phyloP scores from a whole-genome alignment of 495 filamentous ascomycete species.

The Trichocladium uniseriatum region DNA sequence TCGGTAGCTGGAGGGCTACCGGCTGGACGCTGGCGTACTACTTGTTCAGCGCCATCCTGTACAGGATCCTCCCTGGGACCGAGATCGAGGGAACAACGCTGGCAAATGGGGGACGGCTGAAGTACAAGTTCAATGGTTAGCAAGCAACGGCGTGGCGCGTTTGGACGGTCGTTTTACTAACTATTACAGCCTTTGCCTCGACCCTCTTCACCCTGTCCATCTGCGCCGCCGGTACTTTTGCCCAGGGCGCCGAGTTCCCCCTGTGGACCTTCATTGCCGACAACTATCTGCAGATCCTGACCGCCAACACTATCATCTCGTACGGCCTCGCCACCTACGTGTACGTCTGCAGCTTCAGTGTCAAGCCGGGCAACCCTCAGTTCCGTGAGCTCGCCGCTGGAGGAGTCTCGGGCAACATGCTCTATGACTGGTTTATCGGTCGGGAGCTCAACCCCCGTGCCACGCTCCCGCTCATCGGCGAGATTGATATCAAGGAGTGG shows the following conservation, averaged over 20 bases:
- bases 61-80: slow-evolving; percentile 69
- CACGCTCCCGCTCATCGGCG: slow-evolving; percentile 64
- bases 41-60: slow-evolving; percentile 60
- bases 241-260: slow-evolving; percentile 70
- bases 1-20: slow-evolving; percentile 51
- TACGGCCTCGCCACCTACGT: slow-evolving; percentile 60
- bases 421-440: slow-evolving; percentile 97
- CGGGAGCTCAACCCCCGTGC: slow-evolving; percentile 93
- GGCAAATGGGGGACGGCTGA: slow-evolving; percentile 60
- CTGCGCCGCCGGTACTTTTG: slow-evolving; percentile 60
- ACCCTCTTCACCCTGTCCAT: slow-evolving; percentile 58
- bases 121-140: slow-evolving; percentile 84
- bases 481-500: slow-evolving; percentile 83
- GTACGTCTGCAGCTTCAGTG: slow-evolving; percentile 71
- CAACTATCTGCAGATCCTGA: slow-evolving; percentile 79
- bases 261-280: slow-evolving; percentile 91
- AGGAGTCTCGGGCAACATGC: slow-evolving; percentile 70
- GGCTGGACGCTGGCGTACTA: slow-evolving; percentile 70
- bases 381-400: slow-evolving; percentile 71
- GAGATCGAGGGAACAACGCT: slow-evolving; percentile 62
- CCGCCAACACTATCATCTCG: slow-evolving; percentile 69
- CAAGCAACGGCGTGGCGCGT: background rate
- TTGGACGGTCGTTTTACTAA: background rate
- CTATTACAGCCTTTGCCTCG: slow-evolving; percentile 61
- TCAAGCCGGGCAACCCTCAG: slow-evolving; percentile 59